These are phyloP conservation scores for Chenopodium album DNA, from an alignment of 148 eudicot genomes.

Conservation along the genomic window DNA sequence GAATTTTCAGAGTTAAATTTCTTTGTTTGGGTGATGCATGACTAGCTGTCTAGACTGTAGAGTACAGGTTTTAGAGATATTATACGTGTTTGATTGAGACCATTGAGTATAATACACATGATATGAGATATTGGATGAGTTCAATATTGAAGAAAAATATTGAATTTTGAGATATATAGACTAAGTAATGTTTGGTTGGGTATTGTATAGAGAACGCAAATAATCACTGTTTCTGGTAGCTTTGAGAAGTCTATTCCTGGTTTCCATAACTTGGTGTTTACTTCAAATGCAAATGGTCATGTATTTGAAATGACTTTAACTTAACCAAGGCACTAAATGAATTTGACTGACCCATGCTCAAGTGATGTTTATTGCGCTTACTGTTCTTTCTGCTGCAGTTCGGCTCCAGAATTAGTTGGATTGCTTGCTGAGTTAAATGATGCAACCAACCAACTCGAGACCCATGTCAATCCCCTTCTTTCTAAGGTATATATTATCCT, in stretches of 20 bases:
- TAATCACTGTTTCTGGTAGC: neutral
- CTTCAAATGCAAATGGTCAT: neutral
- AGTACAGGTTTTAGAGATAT: neutral
- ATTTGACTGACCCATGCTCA: neutral
- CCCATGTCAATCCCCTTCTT: conserved; percentile 66
- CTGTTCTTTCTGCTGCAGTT: conserved; percentile 41
- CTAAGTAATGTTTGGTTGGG: neutral
- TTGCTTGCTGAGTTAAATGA: conserved; percentile 71
- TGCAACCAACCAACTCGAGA: conserved; percentile 70
- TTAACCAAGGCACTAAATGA: neutral
- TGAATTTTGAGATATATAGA: neutral
- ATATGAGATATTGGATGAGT: neutral
- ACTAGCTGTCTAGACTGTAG: neutral
- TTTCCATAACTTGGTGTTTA: neutral
- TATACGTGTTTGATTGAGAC: neutral
- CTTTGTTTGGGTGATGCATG: neutral
- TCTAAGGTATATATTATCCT: conserved; percentile 47
- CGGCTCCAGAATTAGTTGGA: conserved; percentile 92
- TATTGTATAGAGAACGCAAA: neutral
- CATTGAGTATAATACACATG: neutral
- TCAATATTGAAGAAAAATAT: neutral
- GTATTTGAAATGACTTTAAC: neutral
- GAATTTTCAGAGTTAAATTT: neutral
- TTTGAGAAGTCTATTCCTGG: conserved; percentile 2
- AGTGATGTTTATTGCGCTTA: neutral